A percentile compares a stretch with the other conserved stretches of the same genome.
phyloP scores from a whole-genome alignment of 768 basidiomycete species.

The Trametes villosa region DNA sequence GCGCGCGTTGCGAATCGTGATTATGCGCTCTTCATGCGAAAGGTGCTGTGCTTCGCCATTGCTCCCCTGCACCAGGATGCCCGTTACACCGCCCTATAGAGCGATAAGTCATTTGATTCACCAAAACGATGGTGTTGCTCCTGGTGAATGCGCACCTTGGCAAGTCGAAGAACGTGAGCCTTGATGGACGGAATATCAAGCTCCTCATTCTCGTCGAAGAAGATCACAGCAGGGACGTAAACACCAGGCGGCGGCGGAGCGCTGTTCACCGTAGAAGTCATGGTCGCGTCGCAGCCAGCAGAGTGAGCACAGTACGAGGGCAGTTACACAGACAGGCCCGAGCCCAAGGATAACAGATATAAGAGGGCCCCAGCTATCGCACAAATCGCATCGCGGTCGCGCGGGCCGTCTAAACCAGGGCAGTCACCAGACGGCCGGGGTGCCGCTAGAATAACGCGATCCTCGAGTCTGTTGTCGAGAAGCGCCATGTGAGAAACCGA shows the following conservation, averaged over 20 bases:
- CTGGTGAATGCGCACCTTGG: conserved; percentile 50
- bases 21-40: conserved; percentile 70
- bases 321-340: background rate
- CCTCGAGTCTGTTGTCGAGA: background rate
- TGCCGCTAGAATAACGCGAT: conserved; percentile 4
- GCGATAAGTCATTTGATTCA: background rate
- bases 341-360: background rate
- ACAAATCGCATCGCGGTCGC: conserved; percentile 2
- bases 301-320: background rate
- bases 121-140: background rate
- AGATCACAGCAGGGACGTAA: conserved; percentile 81
- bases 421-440: background rate
- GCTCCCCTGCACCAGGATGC: conserved; percentile 73
- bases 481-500: conserved; percentile 3
- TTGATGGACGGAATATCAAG: conserved; percentile 69
- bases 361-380: conserved; percentile 1
- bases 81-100: conserved; percentile 72
- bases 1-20: conserved; percentile 65
- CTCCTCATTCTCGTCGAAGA: conserved; percentile 70
- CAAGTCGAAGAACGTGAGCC: conserved; percentile 73
- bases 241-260: conserved; percentile 65
- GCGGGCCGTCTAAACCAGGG: conserved; percentile 3
- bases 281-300: background rate
- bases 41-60: conserved; percentile 81
- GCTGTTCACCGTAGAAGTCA: conserved; percentile 17